Conservation (phyloP, 768 basidiomycete species). For the Thelephora aurantiotincta region DNA sequence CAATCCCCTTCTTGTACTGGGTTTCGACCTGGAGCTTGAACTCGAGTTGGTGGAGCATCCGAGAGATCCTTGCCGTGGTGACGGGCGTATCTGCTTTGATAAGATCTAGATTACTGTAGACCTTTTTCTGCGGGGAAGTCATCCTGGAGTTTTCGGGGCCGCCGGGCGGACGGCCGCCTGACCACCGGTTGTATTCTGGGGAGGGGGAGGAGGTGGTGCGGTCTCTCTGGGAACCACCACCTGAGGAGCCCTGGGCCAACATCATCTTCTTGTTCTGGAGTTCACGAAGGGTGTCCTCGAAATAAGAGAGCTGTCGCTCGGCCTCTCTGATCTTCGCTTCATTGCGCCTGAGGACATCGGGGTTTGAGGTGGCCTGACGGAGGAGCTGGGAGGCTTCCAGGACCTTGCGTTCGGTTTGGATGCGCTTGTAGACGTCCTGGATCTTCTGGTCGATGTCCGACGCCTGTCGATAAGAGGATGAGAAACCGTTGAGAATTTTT, state of each 20-base stretch:
- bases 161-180: constrained; percentile 10
- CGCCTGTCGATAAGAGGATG: constrained; percentile 12
- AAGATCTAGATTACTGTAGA: constrained; percentile 79
- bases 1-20: constrained; percentile 96
- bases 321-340: constrained; percentile 82
- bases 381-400: constrained; percentile 72
- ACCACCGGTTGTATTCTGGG: constrained; percentile 10
- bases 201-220: constrained; percentile 11
- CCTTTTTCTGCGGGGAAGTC: constrained; percentile 37
- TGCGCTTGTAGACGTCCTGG: constrained; percentile 78
- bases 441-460: constrained; percentile 85
- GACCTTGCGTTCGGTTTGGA: constrained; percentile 87
- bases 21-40: constrained; percentile 98
- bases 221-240: constrained; percentile 7
- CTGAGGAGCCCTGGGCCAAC: constrained; percentile 25
- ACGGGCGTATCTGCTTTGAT: constrained; percentile 97
- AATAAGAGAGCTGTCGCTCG: constrained; percentile 72
- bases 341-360: constrained; percentile 69
- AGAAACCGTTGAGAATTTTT: background rate
- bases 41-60: constrained; percentile 96
- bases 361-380: constrained; percentile 72
- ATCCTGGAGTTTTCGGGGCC: constrained; percentile 22
- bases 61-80: constrained; percentile 90
- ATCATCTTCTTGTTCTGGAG: constrained; percentile 63
- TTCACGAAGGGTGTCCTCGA: constrained; percentile 74